Evolutionary conservation across 2,329 filamentous ascomycete species (phyloP), one percentile per base, ranked within the genome.

Genomic region (Tothia fuscella): DNA sequence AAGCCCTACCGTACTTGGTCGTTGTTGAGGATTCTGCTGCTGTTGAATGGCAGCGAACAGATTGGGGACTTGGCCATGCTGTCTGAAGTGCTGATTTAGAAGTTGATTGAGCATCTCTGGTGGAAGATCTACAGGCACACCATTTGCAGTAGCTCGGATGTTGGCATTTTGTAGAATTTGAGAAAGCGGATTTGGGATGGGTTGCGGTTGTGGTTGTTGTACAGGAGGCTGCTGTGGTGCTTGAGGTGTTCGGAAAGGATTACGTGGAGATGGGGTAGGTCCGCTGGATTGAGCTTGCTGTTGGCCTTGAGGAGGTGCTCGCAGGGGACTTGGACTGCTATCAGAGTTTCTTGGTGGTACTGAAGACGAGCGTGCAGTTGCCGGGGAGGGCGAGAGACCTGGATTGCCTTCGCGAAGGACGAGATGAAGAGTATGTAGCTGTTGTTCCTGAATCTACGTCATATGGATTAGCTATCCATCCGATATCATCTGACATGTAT

Each of bases 341-440:
- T n/a, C n/a, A n/a, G n/a, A n/a, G n/a, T n/a, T n/a, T n/a, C n/a
- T n/a, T n/a, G 38, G 39, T 13, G 40, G 19, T 2, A 19, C 26
- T 7, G 29, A 9, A 26, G 43, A 9, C 16, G 28, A 35, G 16
- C 29, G 38, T 9, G 26, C 12, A 20, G 2, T 10, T 19, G 32
- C 16, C 10, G 10, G 32, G 10, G 32, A 41, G 38, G 30, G 10
- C 12, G n/a, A n/a, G n/a, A n/a, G n/a, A 10, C 21, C 16, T 3
- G 41, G 1, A 38, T 49, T 51, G 2, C 55, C 50, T 44, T 62
- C 59, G 28, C 58, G 53, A 13, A 62, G 52, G 29, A 62, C 60
- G 12, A 62, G 48, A 43, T 62, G 60, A 13, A 62, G 51, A 48
- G 51, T 60, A 40, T 61, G 58, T 38, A 57, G 54, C 37, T 46